Evolutionary conservation across 163 green algal species (phyloP), one percentile per base, ranked within the genome.

Genomic region (Scenedesmus sp.): DNA sequence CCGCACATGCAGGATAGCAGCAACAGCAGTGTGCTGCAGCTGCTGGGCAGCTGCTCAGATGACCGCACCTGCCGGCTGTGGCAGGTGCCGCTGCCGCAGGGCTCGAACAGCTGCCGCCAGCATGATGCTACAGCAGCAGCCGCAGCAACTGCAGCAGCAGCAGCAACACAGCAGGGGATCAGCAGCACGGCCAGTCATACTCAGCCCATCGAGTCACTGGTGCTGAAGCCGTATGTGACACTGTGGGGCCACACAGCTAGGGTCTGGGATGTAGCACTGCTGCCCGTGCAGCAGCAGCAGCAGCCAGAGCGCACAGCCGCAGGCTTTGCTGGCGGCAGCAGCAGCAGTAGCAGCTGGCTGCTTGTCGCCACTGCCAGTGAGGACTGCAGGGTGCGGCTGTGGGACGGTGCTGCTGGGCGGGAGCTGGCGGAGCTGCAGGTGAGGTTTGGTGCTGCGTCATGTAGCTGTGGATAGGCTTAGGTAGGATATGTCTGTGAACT

Each of bases 31-130:
- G 16, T 82, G 84, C 34, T 56, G 6, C 60, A 60, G 6, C n/a
- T 83, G 26, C 85, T 90, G 12, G 85, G 85, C 46, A 90, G 85
- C 52, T 90, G 85, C 62, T 90, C 85, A 52, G 85, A 90, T 66
- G 85, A 90, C 62, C 34, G 85, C 13, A 83, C 85, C 10, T 55
- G 34, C 20, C 26, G 85, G 6, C 54, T 90, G 23, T 90, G 85
- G 85, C 15, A 46, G 54, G 3, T 84, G 23, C 86, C 54, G 18
- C 67, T 20, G 57, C 23, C 18, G 70, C 70, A 79, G 70, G 23
- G 18, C 70, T 13, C 23, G 13, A 52, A 5, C 5, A 23, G 4
- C 70, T 15, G 70, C 46, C 23, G 23, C 46, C 16, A 26, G 15
- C 66, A 76, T 56, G 83, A 57, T 26, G 8, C 0, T 46, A 34